Base-by-base conservation (phyloP, 257 asterid genomes). In the Nicotiana otophora region DNA sequence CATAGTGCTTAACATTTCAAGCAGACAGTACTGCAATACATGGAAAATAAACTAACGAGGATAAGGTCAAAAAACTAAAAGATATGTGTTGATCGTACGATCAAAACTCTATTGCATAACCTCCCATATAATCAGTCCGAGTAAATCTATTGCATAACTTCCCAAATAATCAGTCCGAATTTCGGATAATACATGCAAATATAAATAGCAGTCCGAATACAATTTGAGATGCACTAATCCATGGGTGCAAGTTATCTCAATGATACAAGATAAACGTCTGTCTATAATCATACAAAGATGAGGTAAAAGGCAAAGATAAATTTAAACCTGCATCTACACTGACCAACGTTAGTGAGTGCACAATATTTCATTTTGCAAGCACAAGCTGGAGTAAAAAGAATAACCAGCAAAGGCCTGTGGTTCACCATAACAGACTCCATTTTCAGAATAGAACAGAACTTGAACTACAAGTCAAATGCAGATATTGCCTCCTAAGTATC, bases 381-480 rank as follows among this genome's bases (percentile, higher is more conserved):
- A 57, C 66, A n/a, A 77, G 58, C 5, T n/a, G 26, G 72, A 79
- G 51, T 12, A 23, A 1, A 4, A 61, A 60, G 3, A 36, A 6
- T 26, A 10, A 34, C 68, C 65, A 23, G 39, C 14, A 74, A 42
- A 74, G 28, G 63, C 80, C 10, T 28, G 12, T 19, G 63, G 64
- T 30, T 48, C 15, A 46, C 42, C 62, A 48, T 48, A 20, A n/a
- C 36, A 23, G 39, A 39, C 78, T 39, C 78, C 78, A 17, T 17
- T 57, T 57, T 57, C 63, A 57, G 26, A 57, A 19, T 5, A 39
- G 30, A 79, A 61, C 51, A 36, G 62, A 58, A 31, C 61, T 89
- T 88, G 87, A 42, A 77, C 48, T 68, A 26, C 84, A 77, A 80
- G 58, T 84, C 86, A 85, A 86, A 82, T 8, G 84, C 78, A 70